Evolutionary conservation across 1,284 basidiomycete genomes (phyloP).

Genomic region (Moesziomyces sp.): DNA sequence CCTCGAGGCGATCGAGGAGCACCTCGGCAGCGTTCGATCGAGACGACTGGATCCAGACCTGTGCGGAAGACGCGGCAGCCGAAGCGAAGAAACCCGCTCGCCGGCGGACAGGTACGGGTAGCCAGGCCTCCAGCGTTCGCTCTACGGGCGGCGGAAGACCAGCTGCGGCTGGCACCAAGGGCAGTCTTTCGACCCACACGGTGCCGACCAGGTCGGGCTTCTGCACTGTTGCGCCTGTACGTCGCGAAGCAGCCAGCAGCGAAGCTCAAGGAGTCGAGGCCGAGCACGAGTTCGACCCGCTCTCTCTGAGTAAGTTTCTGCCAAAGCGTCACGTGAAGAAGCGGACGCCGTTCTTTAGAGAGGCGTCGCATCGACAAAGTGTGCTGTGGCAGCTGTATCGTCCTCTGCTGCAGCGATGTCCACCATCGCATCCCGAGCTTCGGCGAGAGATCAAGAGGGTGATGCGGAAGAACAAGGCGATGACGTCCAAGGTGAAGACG

Average conservation of each 20-base stretch:
- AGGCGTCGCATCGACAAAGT: constrained; percentile 20
- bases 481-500: constrained; percentile 24
- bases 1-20: constrained; percentile 10
- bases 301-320: constrained; percentile 8
- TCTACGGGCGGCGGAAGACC: constrained; percentile 12
- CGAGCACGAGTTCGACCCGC: background rate
- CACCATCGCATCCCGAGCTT: constrained; percentile 14
- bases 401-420: constrained; percentile 41
- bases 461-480: constrained; percentile 20
- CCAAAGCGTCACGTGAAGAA: constrained; percentile 21
- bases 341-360: constrained; percentile 44
- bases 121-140: constrained; percentile 1
- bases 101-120: constrained; percentile 2
- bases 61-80: constrained; percentile 39
- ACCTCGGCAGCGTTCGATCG: constrained; percentile 16
- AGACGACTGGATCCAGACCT: constrained; percentile 45
- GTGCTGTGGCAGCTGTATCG: constrained; percentile 52
- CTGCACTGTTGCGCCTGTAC: constrained; percentile 1
- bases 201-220: constrained; percentile 23
- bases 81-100: constrained; percentile 9
- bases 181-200: constrained; percentile 5
- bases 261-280: background rate
- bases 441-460: constrained; percentile 14
- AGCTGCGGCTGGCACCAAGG: background rate
- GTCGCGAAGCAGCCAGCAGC: too few relatives aligned